Conservation (phyloP, 495 filamentous ascomycete species). For the Xylaria nigripes region DNA sequence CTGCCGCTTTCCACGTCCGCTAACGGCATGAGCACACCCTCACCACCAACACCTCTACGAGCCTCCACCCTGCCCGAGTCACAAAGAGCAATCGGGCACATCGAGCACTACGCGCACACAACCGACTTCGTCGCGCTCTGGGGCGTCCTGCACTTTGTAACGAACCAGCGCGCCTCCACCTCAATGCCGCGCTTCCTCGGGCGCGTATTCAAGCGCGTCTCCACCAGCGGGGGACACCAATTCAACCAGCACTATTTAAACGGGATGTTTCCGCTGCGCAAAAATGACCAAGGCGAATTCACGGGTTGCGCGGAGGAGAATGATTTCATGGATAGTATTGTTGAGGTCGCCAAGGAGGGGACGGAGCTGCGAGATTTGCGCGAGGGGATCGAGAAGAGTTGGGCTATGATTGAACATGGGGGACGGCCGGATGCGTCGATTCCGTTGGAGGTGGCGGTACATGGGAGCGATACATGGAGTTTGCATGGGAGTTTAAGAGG, state of each 20-base stretch:
- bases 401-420: constrained; percentile 19
- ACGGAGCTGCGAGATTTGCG: constrained; percentile 29
- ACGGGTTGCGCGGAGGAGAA: constrained; percentile 33
- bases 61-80: too few relatives aligned
- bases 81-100: constrained; percentile 53
- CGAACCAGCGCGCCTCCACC: constrained; percentile 26
- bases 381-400: constrained; percentile 33
- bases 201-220: constrained; percentile 59
- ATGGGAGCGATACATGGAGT: constrained; percentile 11
- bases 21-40: constrained; percentile 5
- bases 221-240: constrained; percentile 56
- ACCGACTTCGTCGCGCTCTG: constrained; percentile 68
- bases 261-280: constrained; percentile 60
- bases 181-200: constrained; percentile 61
- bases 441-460: constrained; percentile 28
- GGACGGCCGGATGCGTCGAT: constrained; percentile 13
- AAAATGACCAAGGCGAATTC: constrained; percentile 24
- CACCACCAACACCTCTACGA: constrained; percentile 9
- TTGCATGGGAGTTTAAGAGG: constrained; percentile 9
- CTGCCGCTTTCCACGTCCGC: constrained; percentile 6
- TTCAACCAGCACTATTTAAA: constrained; percentile 77
- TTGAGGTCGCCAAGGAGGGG: constrained; percentile 34
- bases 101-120: constrained; percentile 80
- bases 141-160: constrained; percentile 64
- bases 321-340: constrained; percentile 51